phyloP scores from a whole-genome alignment of 257 asterid species.

The Verbascum thapsus region DNA sequence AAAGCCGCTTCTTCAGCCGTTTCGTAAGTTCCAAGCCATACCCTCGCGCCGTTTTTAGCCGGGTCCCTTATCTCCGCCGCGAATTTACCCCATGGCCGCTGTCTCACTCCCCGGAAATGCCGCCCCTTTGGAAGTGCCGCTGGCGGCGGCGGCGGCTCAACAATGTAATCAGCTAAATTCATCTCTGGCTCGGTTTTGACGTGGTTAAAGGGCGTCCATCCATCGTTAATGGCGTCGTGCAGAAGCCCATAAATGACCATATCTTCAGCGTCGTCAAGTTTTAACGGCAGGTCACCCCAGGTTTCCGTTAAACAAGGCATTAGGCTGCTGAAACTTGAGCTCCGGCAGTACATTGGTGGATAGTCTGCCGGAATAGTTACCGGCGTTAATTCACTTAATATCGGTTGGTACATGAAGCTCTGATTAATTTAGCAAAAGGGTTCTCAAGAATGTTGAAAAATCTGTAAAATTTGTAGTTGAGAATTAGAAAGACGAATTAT shows the following conservation, averaged over 20 bases:
- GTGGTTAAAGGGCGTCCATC: constrained; percentile 67
- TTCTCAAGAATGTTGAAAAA: neutral
- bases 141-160: constrained; percentile 17
- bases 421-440: neutral
- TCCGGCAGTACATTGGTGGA: constrained; percentile 50
- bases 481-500: neutral
- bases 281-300: constrained; percentile 81
- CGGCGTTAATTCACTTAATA: constrained; percentile 36
- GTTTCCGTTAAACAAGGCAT: constrained; percentile 65
- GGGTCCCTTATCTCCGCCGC: constrained; percentile 87
- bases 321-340: constrained; percentile 58
- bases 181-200: constrained; percentile 54
- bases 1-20: constrained; percentile 79
- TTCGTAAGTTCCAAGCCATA: constrained; percentile 83
- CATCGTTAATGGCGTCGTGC: constrained; percentile 64
- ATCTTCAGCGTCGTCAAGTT: constrained; percentile 71
- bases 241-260: constrained; percentile 72
- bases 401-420: constrained; percentile 36
- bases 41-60: constrained; percentile 76
- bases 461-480: neutral
- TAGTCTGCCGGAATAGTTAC: neutral
- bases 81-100: constrained; percentile 81
- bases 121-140: constrained; percentile 45
- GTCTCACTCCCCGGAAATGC: constrained; percentile 74
- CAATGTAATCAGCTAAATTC: constrained; percentile 19